phyloP scores from a whole-genome alignment of 2,329 filamentous ascomycete genomes.

The Xylaria sp. region DNA sequence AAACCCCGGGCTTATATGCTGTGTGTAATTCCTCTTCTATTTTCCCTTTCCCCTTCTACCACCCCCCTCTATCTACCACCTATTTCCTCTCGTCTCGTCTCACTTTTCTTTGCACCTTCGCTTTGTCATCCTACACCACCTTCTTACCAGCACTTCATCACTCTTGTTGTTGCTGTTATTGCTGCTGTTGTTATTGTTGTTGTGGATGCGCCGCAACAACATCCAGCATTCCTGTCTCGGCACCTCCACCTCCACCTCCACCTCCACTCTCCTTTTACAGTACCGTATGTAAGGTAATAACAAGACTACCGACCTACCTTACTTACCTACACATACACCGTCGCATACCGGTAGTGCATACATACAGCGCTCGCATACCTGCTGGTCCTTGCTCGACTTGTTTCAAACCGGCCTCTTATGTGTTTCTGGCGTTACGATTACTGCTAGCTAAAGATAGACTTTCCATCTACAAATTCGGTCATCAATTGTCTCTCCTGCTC shows the following conservation, averaged over 20 bases:
- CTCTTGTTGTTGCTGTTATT: too few relatives aligned
- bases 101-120: background rate
- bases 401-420: background rate
- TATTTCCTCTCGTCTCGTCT: background rate
- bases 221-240: slow-evolving; percentile 21
- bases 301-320: background rate
- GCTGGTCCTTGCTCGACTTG: slow-evolving; percentile 8
- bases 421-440: slow-evolving; percentile 11
- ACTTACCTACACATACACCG: background rate
- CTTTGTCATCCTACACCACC: too few relatives aligned
- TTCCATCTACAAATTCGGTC: slow-evolving; percentile 5
- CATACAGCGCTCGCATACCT: background rate
- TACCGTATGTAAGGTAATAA: too few relatives aligned
- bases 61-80: background rate
- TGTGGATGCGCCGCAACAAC: background rate
- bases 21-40: background rate
- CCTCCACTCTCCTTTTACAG: slow-evolving; percentile 24
- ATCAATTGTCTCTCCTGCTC: slow-evolving; percentile 6
- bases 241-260: too few relatives aligned
- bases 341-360: background rate
- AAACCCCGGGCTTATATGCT: background rate
- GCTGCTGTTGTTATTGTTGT: too few relatives aligned
- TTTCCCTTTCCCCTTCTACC: background rate
- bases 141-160: too few relatives aligned
- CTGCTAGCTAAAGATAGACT: background rate